Percentiles rank a stretch among this genome's conserved stretches.
phyloP scores from a whole-genome alignment of 2,329 filamentous ascomycete genomes.

The Aspergillus costaricaensis region DNA sequence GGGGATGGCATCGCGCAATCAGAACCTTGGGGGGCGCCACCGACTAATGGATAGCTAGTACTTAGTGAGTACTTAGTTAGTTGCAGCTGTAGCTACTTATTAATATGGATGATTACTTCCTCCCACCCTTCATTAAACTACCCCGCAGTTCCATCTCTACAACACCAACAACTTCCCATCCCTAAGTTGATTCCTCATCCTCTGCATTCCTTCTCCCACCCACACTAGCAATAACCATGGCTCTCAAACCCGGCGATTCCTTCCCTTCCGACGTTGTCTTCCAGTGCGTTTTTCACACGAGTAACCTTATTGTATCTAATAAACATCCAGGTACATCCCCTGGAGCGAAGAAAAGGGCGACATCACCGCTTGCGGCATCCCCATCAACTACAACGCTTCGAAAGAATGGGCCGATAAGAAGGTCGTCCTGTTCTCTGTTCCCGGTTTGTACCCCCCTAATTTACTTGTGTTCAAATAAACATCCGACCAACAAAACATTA shows the following conservation, averaged over 20 bases:
- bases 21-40: neutral
- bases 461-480: neutral
- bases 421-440: constrained; percentile 71
- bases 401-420: constrained; percentile 74
- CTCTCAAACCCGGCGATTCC: constrained; percentile 74
- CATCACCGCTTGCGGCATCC: constrained; percentile 76
- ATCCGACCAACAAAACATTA: neutral
- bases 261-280: constrained; percentile 82
- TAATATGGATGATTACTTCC: neutral
- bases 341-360: constrained; percentile 69
- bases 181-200: neutral
- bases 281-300: constrained; percentile 51
- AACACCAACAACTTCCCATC: neutral
- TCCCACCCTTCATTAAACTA: neutral
- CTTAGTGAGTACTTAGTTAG: too few species aligned
- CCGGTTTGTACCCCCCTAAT: constrained; percentile 48
- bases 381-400: constrained; percentile 75
- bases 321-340: constrained; percentile 66
- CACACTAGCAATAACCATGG: constrained; percentile 12
- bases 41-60: neutral
- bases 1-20: neutral
- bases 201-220: too few species aligned
- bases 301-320: neutral
- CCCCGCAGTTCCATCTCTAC: neutral
- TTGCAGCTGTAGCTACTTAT: neutral